Evolutionary conservation across 192 early-diverging fungal species (phyloP), one percentile per base, ranked within the genome.

Genomic region (Backusella mclennaniae): DNA sequence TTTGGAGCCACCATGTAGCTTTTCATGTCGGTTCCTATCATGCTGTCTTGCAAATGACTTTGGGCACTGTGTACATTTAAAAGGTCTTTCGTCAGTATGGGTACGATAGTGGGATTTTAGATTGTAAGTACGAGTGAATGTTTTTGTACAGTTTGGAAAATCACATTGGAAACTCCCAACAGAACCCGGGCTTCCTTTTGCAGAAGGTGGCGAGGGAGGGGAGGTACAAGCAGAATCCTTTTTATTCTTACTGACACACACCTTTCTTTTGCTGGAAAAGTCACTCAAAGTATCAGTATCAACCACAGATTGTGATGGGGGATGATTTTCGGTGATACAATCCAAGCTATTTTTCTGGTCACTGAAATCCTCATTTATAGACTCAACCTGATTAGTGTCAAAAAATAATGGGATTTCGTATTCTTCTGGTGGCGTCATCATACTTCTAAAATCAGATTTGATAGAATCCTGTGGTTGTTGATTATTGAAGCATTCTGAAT

Each of bases 1-100:
- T 82, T 89, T 89, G 72, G 90, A 86, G 42, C 93, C 93, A 7
- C 89, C 86, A 71, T 94, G 93, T 31, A 93, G 82, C 78, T 92
- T 92, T 76, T 89, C 87, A 72, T 93, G 92, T 38, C 95, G 89
- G 79, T 95, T 97, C n/a, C 95, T 86, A 74, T 97, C 95, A 76
- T 97, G 94, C 70, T 93, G 89, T 14, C 95, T 87, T 0, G 94
- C 90, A 78, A 97, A 97, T 14, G 90, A 85, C 71, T 88, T 87
- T 15, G 87, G 80, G 79, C 95, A 97, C 79, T 69, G 23, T 5
- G 68, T 80, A 71, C 92, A 93, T 21, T 83, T 82, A 76, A 87
- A 93, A 31, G 91, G 91, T 0, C 86, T 77, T 68, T 92, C 91
- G 26, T 86, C 89, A n/a, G 91, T 91, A 59, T 93, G 92, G 0